Evolutionary conservation across 1,284 basidiomycete genomes (phyloP), one percentile per base, ranked within the genome.

Genomic region (Lentinula novae-zelandiae): DNA sequence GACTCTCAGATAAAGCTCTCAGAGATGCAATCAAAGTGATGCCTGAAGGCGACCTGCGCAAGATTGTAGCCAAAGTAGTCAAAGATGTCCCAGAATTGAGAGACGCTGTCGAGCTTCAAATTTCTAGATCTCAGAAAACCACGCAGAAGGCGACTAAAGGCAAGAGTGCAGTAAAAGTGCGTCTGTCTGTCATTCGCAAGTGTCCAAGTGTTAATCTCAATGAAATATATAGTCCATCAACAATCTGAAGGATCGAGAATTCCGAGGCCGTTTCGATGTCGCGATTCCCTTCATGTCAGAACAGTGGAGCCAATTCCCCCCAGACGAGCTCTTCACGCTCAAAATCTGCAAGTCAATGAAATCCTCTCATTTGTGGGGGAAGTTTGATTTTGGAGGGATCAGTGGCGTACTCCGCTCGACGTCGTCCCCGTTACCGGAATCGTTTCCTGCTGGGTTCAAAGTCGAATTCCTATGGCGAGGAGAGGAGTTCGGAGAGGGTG

Each of bases 401-500:
- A 38, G 36, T 67, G 69, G 71, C 0, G 54, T 70, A 51, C 64
- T 71, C 46, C 66, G 71, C 42, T 58, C 57, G 2, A 52, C 70
- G 0, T 52, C 51, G 6, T 38, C 49, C 9, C 9, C 62, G 2
- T 63, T 61, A 38, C 22, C 38, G 6, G 12, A 44, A 13, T 65
- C 68, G 0, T 61, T 55, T 12, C 17, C 44, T 13, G 49, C 63
- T 22, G 65, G 68, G 13, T 58, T 56, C 20, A 59, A 54, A 1
- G 48, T 64, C 38, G 38, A 57, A 3, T 70, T 70, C 46, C 42
- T 63, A 9, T 69, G 68, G 67, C 67, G 69, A 27, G 70, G 69
- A 17, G 60, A 65, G 34, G 66, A 69, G 39, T 22, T 59, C 34
- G 63, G 66, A 22, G 64, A 66, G 34, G 61, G 65, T 10, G 60